Percentiles rank a stretch among this genome's conserved stretches.
phyloP scores from a whole-genome alignment of 2,329 filamentous ascomycete species.

The Pseudopyricularia cyperi region DNA sequence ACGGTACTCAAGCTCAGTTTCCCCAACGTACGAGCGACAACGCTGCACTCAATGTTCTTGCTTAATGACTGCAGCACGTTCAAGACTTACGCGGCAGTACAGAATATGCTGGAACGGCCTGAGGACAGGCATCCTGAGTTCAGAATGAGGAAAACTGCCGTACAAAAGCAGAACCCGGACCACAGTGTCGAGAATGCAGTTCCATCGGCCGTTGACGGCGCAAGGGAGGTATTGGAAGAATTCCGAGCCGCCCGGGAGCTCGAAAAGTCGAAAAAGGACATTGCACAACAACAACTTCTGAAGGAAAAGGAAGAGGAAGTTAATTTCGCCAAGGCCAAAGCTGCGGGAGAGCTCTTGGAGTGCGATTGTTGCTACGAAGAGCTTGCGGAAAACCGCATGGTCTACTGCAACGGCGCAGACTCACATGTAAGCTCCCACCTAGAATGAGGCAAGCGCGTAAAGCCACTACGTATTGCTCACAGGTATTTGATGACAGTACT shows the following conservation, averaged over 20 bases:
- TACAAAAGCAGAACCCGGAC: constrained; percentile 2
- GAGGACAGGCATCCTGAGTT: neutral
- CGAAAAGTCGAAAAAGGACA: constrained; percentile 11
- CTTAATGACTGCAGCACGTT: neutral
- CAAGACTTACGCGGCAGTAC: neutral
- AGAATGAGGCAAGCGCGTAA: neutral
- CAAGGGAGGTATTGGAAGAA: constrained; percentile 24
- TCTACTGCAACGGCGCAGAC: constrained; percentile 47
- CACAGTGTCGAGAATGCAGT: constrained; percentile 6
- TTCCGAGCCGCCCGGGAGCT: constrained; percentile 22
- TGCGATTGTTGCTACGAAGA: constrained; percentile 65
- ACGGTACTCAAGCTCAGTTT: constrained; percentile 2
- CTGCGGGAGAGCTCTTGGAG: constrained; percentile 43
- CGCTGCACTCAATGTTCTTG: neutral
- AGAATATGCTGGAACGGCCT: neutral
- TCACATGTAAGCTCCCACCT: constrained; percentile 29
- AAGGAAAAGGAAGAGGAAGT: constrained; percentile 21
- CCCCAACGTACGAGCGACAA: neutral
- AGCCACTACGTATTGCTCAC: neutral
- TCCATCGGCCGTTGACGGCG: neutral
- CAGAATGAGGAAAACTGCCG: neutral
- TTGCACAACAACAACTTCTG: constrained; percentile 10
- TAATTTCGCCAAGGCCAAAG: constrained; percentile 28
- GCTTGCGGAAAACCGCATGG: constrained; percentile 51
- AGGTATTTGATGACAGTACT: constrained; percentile 28